A percentile compares a stretch with the other conserved stretches of the same genome.
Conservation (phyloP, 352 stramenopile genomes). For the Pythium insidiosum region DNA sequence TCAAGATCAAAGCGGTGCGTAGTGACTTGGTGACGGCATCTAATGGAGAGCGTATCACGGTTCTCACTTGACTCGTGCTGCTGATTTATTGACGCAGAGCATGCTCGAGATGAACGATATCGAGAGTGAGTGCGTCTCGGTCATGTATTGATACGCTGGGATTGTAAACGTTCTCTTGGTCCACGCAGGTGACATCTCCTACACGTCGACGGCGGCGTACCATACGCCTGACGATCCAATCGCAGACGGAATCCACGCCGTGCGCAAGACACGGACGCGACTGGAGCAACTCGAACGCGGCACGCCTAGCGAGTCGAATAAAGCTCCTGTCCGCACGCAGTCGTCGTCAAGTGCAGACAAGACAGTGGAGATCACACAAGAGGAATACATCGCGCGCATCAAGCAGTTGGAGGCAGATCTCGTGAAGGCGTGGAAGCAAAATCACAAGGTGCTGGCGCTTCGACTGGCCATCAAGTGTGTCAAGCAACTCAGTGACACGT, state of each 20-base stretch:
- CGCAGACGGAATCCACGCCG: conserved; percentile 25
- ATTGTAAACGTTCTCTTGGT: not conserved
- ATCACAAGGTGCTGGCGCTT: conserved; percentile 83
- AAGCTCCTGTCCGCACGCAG: too few relatives aligned
- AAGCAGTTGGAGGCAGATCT: conserved; percentile 70
- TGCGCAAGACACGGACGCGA: conserved; percentile 61
- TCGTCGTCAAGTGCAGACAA: conserved; percentile 13
- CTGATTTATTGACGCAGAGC: conserved; percentile 14
- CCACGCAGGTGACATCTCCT: conserved; percentile 31
- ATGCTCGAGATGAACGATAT: conserved; percentile 72
- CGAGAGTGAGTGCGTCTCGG: conserved; percentile 26
- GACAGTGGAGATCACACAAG: conserved; percentile 73
- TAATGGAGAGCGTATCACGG: not conserved
- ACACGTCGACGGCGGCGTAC: conserved; percentile 26
- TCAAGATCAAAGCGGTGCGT: conserved; percentile 67
- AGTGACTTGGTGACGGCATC: not conserved
- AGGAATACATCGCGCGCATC: conserved; percentile 75
- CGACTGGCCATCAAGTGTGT: conserved; percentile 89
- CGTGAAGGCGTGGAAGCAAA: conserved; percentile 63
- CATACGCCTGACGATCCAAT: conserved; percentile 18
- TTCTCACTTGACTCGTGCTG: not conserved
- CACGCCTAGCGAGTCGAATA: conserved; percentile 5
- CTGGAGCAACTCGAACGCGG: conserved; percentile 53
- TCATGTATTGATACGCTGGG: not conserved
- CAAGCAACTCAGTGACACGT: conserved; percentile 80